Conservation (phyloP, 2,329 filamentous ascomycete genomes). For the Nigrospora osmanthi region DNA sequence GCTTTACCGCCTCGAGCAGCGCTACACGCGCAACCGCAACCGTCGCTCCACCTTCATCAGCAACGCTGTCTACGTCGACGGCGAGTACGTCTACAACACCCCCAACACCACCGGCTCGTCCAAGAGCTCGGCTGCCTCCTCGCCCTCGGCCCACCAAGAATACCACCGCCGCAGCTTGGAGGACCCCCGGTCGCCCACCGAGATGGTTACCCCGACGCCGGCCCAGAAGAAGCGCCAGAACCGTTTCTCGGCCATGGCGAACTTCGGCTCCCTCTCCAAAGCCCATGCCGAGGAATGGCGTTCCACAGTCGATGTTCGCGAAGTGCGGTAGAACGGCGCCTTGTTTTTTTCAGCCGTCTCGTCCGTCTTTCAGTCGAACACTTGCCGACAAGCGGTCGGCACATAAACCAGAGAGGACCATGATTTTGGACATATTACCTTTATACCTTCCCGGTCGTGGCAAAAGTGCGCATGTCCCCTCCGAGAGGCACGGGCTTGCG, state of each 20-base stretch:
- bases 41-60: constrained; percentile 85
- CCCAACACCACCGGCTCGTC: constrained; percentile 52
- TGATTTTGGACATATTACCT: background rate
- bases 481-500: too few species aligned
- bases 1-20: constrained; percentile 90
- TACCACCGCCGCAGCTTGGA: constrained; percentile 15
- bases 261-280: constrained; percentile 36
- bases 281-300: constrained; percentile 31
- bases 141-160: constrained; percentile 9
- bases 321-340: constrained; percentile 7
- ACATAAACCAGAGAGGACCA: background rate
- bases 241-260: constrained; percentile 48
- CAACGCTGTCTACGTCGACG: constrained; percentile 87
- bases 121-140: constrained; percentile 28
- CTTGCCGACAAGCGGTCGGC: background rate
- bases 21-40: constrained; percentile 81
- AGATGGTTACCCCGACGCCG: constrained; percentile 23
- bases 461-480: background rate
- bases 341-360: background rate
- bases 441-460: background rate
- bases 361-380: background rate
- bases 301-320: constrained; percentile 14
- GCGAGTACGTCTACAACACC: constrained; percentile 81
- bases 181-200: constrained; percentile 15
- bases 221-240: constrained; percentile 37